These are phyloP conservation scores for Alternaria brassicae DNA, from an alignment of 2,329 filamentous ascomycete species.

Conservation along the genomic window DNA sequence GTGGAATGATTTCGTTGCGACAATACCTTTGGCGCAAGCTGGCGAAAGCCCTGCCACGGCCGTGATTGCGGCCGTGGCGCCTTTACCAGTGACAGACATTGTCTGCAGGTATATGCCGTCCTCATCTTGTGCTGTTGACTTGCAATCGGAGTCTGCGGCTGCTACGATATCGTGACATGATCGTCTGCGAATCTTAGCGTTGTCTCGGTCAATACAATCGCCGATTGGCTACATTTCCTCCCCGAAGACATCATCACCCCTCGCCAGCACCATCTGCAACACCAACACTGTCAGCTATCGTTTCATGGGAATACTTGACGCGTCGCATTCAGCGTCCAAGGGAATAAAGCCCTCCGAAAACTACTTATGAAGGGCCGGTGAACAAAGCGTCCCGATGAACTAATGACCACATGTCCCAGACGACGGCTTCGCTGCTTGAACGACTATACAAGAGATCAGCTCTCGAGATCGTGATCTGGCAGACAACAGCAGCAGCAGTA, in stretches of 20 bases:
- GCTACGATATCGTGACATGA: constrained; percentile 22
- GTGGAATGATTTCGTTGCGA: constrained; percentile 44
- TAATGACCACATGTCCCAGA: background rate
- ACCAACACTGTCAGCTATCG: background rate
- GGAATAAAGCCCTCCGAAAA: background rate
- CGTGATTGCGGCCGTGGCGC: constrained; percentile 38
- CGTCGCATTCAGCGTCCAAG: background rate
- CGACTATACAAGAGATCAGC: background rate
- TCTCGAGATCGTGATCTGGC: background rate
- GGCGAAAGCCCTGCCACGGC: constrained; percentile 29
- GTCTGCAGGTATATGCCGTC: constrained; percentile 51
- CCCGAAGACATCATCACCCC: background rate
- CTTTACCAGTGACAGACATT: constrained; percentile 48
- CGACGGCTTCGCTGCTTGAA: background rate
- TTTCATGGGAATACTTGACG: background rate
- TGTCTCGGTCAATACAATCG: constrained; percentile 18
- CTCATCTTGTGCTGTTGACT: constrained; percentile 42
- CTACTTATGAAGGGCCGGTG: background rate
- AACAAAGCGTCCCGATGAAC: background rate
- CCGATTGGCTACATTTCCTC: constrained; percentile 10
- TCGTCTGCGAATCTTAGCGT: constrained; percentile 22
- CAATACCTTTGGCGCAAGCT: constrained; percentile 32
- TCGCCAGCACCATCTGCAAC: background rate
- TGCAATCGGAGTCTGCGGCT: constrained; percentile 13
- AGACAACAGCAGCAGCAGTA: background rate